phyloP scores from a whole-genome alignment of 2,329 filamentous ascomycete species.

The Arthrobotrys megalospora region DNA sequence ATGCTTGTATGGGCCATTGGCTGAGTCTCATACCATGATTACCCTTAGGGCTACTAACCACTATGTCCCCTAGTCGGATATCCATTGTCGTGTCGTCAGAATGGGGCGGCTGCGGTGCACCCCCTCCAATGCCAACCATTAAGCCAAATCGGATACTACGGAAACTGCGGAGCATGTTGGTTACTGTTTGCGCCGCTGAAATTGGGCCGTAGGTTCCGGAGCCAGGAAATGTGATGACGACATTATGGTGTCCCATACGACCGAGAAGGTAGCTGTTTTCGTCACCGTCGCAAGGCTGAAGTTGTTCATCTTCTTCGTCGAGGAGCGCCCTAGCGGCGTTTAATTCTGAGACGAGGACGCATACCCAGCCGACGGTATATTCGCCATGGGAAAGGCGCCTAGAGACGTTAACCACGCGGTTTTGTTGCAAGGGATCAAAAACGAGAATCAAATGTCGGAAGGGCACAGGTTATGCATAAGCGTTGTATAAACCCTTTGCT shows the following conservation, averaged over 20 bases:
- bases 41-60: not conserved
- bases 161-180: slow-evolving; percentile 17
- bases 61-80: slow-evolving; percentile 13
- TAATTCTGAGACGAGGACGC: not conserved
- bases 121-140: not conserved
- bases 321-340: slow-evolving; percentile 4
- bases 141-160: slow-evolving; percentile 7
- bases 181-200: not conserved
- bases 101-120: not conserved
- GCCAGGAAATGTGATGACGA: not conserved
- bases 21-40: not conserved
- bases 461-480: too few species aligned
- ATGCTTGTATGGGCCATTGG: not conserved
- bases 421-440: too few species aligned
- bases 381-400: not conserved
- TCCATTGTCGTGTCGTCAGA: not conserved
- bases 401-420: too few species aligned
- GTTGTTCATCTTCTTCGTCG: not conserved
- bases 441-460: too few species aligned
- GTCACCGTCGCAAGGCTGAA: not conserved
- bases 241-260: slow-evolving; percentile 2
- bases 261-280: slow-evolving; percentile 9
- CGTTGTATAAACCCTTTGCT: too few species aligned
- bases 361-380: slow-evolving; percentile 3
- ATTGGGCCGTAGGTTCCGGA: not conserved